A percentile compares a stretch with the other conserved stretches of the same genome.
These are phyloP conservation scores for Cyclaneusma minus DNA, from an alignment of 2,329 filamentous ascomycete species.

Conservation along the genomic window DNA sequence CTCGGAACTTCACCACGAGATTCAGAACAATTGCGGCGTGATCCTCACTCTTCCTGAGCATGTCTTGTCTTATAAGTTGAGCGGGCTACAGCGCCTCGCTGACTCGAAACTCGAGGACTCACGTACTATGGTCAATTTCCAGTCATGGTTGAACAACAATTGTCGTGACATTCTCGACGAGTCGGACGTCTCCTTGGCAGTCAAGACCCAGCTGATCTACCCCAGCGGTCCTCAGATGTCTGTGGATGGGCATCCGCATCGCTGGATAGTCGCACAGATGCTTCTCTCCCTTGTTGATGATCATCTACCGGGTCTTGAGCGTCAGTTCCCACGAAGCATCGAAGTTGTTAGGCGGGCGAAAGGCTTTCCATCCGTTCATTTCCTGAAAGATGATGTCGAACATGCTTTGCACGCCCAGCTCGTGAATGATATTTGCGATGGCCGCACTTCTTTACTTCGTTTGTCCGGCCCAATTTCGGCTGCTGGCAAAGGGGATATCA, in stretches of 20 bases:
- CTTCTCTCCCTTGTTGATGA: slow-evolving; percentile 15
- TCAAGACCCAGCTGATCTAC: slow-evolving; percentile 24
- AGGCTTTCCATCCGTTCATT: slow-evolving; percentile 30
- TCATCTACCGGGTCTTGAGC: slow-evolving; percentile 20
- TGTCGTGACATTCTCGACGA: slow-evolving; percentile 37
- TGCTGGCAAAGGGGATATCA: slow-evolving; percentile 9
- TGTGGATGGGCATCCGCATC: slow-evolving; percentile 22
- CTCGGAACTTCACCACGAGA: slow-evolving; percentile 20
- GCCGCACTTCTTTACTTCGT: slow-evolving; percentile 19
- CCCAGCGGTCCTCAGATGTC: slow-evolving; percentile 20
- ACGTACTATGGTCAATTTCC: slow-evolving; percentile 24
- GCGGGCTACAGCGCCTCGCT: slow-evolving; percentile 28
- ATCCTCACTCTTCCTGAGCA: slow-evolving; percentile 34
- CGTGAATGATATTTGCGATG: slow-evolving; percentile 18
- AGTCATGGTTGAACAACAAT: slow-evolving; percentile 25
- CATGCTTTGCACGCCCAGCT: slow-evolving; percentile 17
- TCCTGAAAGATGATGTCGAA: slow-evolving; percentile 25
- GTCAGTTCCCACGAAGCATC: slow-evolving; percentile 23
- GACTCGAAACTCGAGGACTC: slow-evolving; percentile 23
- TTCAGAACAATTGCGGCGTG: slow-evolving; percentile 22
- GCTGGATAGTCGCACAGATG: slow-evolving; percentile 19
- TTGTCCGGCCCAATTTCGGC: slow-evolving; percentile 1
- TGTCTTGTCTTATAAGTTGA: slow-evolving; percentile 34
- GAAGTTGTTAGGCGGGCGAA: slow-evolving; percentile 21
- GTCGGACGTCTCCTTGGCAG: slow-evolving; percentile 23